Conservation (phyloP, 116 monocot genomes). For the Trichopus zeylanicus region DNA sequence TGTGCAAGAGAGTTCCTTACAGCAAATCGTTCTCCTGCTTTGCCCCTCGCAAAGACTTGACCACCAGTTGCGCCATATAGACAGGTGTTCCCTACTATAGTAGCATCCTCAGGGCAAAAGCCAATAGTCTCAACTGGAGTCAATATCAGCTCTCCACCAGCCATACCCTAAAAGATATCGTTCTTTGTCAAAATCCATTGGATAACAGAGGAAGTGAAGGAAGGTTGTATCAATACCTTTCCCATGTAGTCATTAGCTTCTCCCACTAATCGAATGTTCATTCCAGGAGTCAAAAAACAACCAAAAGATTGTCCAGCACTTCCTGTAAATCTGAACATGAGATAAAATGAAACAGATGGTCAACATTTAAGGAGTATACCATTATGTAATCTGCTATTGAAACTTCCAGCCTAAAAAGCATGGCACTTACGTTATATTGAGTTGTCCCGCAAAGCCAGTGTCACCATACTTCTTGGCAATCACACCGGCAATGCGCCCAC, state of each 20-base stretch:
- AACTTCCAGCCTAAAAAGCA: not conserved
- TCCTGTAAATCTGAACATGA: conserved; percentile 64
- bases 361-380: not conserved
- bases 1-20: conserved; percentile 92
- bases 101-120: conserved; percentile 81
- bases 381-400: too few species aligned
- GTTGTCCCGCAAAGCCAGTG: conserved; percentile 94
- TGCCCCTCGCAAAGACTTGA: conserved; percentile 91
- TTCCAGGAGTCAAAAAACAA: conserved; percentile 94
- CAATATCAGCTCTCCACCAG: conserved; percentile 92
- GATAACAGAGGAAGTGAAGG: not conserved
- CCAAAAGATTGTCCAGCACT: conserved; percentile 99
- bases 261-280: conserved; percentile 83
- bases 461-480: conserved; percentile 99
- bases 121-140: conserved; percentile 73
- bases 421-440: conserved; percentile 75
- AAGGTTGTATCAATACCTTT: conserved; percentile 42
- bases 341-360: not conserved
- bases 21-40: conserved; percentile 97
- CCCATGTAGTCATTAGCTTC: conserved; percentile 99
- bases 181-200: not conserved
- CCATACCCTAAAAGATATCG: conserved; percentile 56
- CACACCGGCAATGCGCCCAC: conserved; percentile 97
- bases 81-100: conserved; percentile 98
- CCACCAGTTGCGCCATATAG: conserved; percentile 99